Percentiles rank a stretch among this genome's conserved stretches.
These are phyloP conservation scores for Coprinopsis strossmayeri DNA, from an alignment of 768 basidiomycete genomes.

Conservation along the genomic window DNA sequence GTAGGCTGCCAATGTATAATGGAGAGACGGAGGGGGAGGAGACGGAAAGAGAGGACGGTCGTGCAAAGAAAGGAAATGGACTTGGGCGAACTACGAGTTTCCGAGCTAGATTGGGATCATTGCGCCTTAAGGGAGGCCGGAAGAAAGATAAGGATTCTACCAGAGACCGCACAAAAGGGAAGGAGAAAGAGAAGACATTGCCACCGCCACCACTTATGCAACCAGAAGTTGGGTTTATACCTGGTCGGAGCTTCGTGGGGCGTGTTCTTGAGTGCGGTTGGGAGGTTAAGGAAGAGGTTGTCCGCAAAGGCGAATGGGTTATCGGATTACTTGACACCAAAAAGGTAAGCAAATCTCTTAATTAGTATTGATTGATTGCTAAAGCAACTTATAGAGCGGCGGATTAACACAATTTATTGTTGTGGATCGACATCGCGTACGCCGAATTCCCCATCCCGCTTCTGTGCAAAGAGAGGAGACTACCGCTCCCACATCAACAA, in stretches of 20 bases:
- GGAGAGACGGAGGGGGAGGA: conserved; percentile 5
- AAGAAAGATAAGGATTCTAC: conserved; percentile 10
- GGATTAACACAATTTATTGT: conserved; percentile 87
- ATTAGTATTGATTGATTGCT: no score
- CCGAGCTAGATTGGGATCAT: conserved; percentile 10
- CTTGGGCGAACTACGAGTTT: conserved; percentile 15
- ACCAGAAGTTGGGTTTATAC: conserved; percentile 67
- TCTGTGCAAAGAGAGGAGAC: conserved; percentile 21
- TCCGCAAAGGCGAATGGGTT: conserved; percentile 81
- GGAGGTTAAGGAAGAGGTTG: conserved; percentile 62
- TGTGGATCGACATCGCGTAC: conserved; percentile 71
- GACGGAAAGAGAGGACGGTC: conserved; percentile 9
- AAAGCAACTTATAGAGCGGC: conserved; percentile 53
- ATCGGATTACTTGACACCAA: conserved; percentile 71
- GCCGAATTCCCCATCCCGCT: conserved; percentile 61
- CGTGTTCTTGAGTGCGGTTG: conserved; percentile 77
- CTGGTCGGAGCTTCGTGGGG: conserved; percentile 84
- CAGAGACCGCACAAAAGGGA: conserved; percentile 6
- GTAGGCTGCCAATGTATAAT: neutral
- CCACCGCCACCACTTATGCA: conserved; percentile 5
- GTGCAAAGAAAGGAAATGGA: conserved; percentile 3
- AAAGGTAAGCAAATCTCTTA: conserved; percentile 50
- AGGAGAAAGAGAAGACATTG: conserved; percentile 17
- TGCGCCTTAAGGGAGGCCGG: conserved; percentile 2
- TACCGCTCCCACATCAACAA: conserved; percentile 10